Evolutionary conservation across 1,284 basidiomycete species (phyloP).

Genomic region (Trichosporon ovoides): DNA sequence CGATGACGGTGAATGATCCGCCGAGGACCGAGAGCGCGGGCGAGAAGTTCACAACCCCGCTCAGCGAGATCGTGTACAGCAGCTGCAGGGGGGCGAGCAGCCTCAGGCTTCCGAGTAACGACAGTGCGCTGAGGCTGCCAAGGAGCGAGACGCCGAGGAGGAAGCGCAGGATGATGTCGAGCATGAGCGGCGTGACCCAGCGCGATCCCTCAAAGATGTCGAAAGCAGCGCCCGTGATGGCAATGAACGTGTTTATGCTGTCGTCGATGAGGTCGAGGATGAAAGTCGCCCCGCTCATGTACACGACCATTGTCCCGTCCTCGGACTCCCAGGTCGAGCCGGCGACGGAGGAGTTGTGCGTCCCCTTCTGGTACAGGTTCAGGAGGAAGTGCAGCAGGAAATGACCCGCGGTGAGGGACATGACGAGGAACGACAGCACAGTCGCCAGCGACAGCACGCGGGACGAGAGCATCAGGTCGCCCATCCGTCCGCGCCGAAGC

Average conservation of each 20-base stretch:
- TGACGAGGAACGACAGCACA: slow-evolving; percentile 29
- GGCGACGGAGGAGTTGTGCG: not conserved
- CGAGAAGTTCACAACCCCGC: slow-evolving; percentile 23
- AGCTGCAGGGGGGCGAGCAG: slow-evolving; percentile 45
- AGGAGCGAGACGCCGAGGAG: slow-evolving; percentile 43
- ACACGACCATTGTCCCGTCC: slow-evolving; percentile 25
- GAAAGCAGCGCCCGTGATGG: slow-evolving; percentile 5
- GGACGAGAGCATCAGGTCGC: slow-evolving; percentile 42
- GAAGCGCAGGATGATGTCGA: slow-evolving; percentile 29
- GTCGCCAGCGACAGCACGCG: slow-evolving; percentile 41
- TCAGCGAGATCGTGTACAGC: slow-evolving; percentile 37
- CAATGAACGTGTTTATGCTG: slow-evolving; percentile 35
- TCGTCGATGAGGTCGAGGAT: slow-evolving; percentile 34
- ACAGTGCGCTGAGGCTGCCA: slow-evolving; percentile 42
- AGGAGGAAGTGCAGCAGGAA: slow-evolving; percentile 22
- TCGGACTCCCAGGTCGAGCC: slow-evolving; percentile 9
- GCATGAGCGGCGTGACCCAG: slow-evolving; percentile 11
- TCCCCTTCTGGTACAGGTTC: not conserved
- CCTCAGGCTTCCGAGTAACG: slow-evolving; percentile 35
- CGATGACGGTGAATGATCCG: slow-evolving; percentile 18
- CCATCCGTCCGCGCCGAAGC: slow-evolving; percentile 39
- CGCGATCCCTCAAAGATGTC: not conserved
- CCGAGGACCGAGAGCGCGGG: not conserved
- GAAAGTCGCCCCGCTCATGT: slow-evolving; percentile 30
- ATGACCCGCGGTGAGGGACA: slow-evolving; percentile 37